phyloP scores from a whole-genome alignment of 306 rosid species.

The Erythrophleum fordii region DNA sequence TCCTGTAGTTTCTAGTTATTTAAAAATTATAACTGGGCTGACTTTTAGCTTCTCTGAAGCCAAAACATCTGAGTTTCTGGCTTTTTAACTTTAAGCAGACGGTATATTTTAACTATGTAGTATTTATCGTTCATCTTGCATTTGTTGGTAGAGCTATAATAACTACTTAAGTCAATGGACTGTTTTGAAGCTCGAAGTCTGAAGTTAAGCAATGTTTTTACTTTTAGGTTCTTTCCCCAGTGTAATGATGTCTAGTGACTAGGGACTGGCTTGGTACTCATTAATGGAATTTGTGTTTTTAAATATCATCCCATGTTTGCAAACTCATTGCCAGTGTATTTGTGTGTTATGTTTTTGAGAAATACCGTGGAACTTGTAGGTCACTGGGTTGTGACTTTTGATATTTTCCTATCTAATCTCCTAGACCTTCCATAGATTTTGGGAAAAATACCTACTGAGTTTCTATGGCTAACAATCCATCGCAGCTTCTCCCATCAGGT shows the following conservation, averaged over 20 bases:
- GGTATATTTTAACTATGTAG: background rate
- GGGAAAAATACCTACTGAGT: conserved; percentile 4
- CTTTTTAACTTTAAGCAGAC: background rate
- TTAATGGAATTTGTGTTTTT: background rate
- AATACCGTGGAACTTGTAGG: background rate
- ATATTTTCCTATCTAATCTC: background rate
- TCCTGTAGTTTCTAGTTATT: background rate
- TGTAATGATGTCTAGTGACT: background rate
- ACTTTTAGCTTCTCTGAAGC: background rate
- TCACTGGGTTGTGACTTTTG: background rate
- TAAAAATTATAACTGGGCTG: background rate
- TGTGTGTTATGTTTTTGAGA: background rate
- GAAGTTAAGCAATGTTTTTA: background rate
- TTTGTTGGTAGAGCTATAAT: background rate
- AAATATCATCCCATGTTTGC: background rate
- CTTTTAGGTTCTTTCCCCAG: background rate
- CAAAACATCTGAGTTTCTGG: background rate
- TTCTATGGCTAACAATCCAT: conserved; percentile 86
- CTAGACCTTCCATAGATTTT: conserved; percentile 27
- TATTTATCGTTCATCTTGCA: background rate
- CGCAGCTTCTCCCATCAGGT: conserved; percentile 96
- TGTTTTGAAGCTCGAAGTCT: background rate
- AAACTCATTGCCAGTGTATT: background rate
- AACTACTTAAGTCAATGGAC: background rate
- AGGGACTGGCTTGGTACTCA: background rate